Percentiles rank a stretch among this genome's conserved stretches.
These are phyloP conservation scores for Sinapis alba DNA, from an alignment of 441 rosid species.

Conservation along the genomic window DNA sequence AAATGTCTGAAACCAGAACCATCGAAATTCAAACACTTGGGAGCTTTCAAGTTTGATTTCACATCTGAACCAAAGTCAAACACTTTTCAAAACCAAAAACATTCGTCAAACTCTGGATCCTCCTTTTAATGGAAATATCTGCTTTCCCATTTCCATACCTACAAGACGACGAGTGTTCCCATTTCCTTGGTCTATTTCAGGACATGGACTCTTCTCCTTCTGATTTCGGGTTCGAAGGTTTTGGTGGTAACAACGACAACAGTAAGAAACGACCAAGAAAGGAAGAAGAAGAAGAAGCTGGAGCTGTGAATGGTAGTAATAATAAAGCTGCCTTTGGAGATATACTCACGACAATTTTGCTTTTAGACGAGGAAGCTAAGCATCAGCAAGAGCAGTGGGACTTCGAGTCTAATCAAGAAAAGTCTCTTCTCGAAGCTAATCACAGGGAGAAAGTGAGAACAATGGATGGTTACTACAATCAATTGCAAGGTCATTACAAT, in stretches of 20 bases:
- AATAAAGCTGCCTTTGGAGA: slow-evolving; percentile 48
- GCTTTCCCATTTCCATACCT: slow-evolving; percentile 62
- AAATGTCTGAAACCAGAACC: slow-evolving; percentile 36
- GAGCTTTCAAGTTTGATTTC: slow-evolving; percentile 23
- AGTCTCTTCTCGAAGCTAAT: slow-evolving; percentile 49
- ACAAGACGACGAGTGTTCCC: slow-evolving; percentile 66
- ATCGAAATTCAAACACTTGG: slow-evolving; percentile 24
- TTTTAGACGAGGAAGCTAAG: slow-evolving; percentile 67
- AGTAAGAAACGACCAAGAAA: slow-evolving; percentile 51
- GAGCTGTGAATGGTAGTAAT: slow-evolving; percentile 13
- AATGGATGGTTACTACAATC: slow-evolving; percentile 47
- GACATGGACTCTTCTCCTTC: slow-evolving; percentile 50
- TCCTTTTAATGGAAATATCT: slow-evolving; percentile 60
- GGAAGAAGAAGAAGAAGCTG: slow-evolving; percentile 40
- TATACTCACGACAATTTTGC: slow-evolving; percentile 55
- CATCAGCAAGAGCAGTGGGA: slow-evolving; percentile 47
- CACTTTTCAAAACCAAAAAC: slow-evolving; percentile 28
- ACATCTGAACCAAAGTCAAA: slow-evolving; percentile 42
- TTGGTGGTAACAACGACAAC: slow-evolving; percentile 32
- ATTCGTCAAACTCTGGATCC: slow-evolving; percentile 27
- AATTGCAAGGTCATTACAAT: slow-evolving; percentile 46
- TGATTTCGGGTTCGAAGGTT: slow-evolving; percentile 32
- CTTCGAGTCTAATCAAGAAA: slow-evolving; percentile 46
- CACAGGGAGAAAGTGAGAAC: slow-evolving; percentile 38
- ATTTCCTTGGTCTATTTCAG: slow-evolving; percentile 47